Evolutionary conservation across 2,329 filamentous ascomycete genomes (phyloP).

Genomic region (Colletotrichum truncatum): DNA sequence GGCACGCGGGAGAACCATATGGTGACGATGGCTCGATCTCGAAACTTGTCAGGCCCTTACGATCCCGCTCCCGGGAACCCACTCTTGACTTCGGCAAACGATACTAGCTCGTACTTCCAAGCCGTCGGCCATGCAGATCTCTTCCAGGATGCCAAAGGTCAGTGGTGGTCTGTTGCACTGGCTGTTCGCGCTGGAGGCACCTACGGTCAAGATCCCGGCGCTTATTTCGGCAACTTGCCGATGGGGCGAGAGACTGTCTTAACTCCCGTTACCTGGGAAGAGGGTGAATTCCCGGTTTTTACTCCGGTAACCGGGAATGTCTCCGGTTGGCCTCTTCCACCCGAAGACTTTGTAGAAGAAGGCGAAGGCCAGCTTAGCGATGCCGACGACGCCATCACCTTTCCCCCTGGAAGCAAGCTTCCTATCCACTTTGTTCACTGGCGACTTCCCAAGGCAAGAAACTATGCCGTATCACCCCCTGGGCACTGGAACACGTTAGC

Average conservation of each 20-base stretch:
- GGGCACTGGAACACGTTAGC: conserved; percentile 53
- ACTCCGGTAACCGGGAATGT: conserved; percentile 37
- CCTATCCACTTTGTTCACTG: conserved; percentile 66
- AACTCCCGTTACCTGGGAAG: conserved; percentile 47
- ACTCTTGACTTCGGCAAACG: conserved; percentile 52
- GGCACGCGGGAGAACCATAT: conserved; percentile 60
- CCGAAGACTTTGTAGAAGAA: conserved; percentile 37
- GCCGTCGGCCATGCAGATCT: conserved; percentile 66
- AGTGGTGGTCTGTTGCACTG: conserved; percentile 53
- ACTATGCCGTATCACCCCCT: conserved; percentile 55
- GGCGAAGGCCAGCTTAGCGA: conserved; percentile 50
- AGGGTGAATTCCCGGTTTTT: conserved; percentile 44
- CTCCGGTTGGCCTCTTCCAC: conserved; percentile 50
- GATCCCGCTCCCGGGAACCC: conserved; percentile 53
- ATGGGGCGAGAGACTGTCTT: conserved; percentile 55
- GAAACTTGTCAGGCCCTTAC: conserved; percentile 53
- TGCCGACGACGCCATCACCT: conserved; percentile 55
- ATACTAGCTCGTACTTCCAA: conserved; percentile 56
- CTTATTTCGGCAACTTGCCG: conserved; percentile 41
- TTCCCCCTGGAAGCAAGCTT: conserved; percentile 51
- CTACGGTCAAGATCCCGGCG: conserved; percentile 42
- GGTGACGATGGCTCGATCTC: conserved; percentile 57
- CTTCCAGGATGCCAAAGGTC: conserved; percentile 56
- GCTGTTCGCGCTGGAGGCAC: conserved; percentile 44
- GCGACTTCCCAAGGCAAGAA: conserved; percentile 56